Evolutionary conservation across 106 monocot genomes (phyloP).

Genomic region (Chionographis japonica): DNA sequence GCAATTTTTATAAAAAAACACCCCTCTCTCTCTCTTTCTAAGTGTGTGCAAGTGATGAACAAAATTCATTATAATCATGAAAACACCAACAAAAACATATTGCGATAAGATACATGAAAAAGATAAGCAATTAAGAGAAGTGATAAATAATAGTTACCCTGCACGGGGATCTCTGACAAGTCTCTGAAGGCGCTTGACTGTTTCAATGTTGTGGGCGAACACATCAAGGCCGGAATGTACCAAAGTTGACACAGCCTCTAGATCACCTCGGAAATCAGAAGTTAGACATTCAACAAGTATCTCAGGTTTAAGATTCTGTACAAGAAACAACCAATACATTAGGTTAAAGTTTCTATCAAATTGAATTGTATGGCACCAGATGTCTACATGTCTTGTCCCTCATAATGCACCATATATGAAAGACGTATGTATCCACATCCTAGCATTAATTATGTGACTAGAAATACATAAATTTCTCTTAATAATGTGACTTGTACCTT

Average conservation of each 20-base stretch:
- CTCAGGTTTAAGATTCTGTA: constrained; percentile 75
- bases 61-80: no score
- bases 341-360: background rate
- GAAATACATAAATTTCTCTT: background rate
- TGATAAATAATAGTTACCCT: constrained; percentile 36
- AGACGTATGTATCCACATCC: no score
- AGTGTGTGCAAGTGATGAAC: no score
- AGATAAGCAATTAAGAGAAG: no score
- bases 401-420: background rate
- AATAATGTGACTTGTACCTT: constrained; percentile 45
- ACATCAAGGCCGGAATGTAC: constrained; percentile 76
- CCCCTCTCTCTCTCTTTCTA: no score
- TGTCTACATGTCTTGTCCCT: background rate
- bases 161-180: constrained; percentile 94
- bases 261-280: constrained; percentile 93
- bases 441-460: no score
- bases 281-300: constrained; percentile 92
- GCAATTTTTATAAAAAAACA: no score
- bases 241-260: constrained; percentile 62
- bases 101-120: no score
- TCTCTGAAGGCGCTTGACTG: constrained; percentile 81
- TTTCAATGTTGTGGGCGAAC: constrained; percentile 98
- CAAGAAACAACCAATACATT: background rate
- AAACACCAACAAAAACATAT: no score
- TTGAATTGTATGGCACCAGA: background rate